These are phyloP conservation scores for Citrus unshiu DNA, from an alignment of 345 rosid species.

Conservation along the genomic window DNA sequence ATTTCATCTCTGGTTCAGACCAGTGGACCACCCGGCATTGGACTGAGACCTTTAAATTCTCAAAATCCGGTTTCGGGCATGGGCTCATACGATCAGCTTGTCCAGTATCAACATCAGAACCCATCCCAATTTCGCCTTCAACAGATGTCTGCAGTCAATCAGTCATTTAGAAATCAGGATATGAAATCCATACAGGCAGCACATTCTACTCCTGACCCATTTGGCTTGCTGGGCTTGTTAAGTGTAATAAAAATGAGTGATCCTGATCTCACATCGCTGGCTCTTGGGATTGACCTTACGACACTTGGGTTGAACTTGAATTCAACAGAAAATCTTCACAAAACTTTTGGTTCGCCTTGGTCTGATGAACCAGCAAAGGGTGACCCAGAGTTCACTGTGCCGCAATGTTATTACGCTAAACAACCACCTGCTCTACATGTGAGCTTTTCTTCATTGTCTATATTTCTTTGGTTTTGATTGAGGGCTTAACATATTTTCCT, in stretches of 20 bases:
- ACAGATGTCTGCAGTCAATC: conserved; percentile 83
- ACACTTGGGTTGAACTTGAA: conserved; percentile 93
- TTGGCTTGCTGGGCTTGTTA: conserved; percentile 77
- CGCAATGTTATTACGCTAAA: conserved; percentile 88
- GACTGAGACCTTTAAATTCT: conserved; percentile 80
- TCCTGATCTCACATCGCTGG: conserved; percentile 74
- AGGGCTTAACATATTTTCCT: neutral
- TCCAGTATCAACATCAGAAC: conserved; percentile 85
- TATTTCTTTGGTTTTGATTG: neutral
- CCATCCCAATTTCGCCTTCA: conserved; percentile 87
- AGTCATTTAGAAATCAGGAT: conserved; percentile 84
- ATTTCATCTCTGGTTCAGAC: conserved; percentile 39
- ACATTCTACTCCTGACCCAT: conserved; percentile 74
- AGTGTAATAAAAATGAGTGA: conserved; percentile 74
- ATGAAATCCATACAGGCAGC: conserved; percentile 57
- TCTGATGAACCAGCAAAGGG: conserved; percentile 94
- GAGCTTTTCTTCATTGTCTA: conserved; percentile 20
- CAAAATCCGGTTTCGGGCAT: conserved; percentile 59
- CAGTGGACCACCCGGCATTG: conserved; percentile 86
- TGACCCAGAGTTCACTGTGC: conserved; percentile 88
- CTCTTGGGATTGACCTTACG: conserved; percentile 93
- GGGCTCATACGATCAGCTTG: conserved; percentile 77
- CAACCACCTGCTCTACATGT: conserved; percentile 80
- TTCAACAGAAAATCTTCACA: conserved; percentile 84
- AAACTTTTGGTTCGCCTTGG: conserved; percentile 99